Evolutionary conservation across 257 asterid genomes (phyloP), one percentile per base, ranked within the genome.

Genomic region (Ilex aquifolium): DNA sequence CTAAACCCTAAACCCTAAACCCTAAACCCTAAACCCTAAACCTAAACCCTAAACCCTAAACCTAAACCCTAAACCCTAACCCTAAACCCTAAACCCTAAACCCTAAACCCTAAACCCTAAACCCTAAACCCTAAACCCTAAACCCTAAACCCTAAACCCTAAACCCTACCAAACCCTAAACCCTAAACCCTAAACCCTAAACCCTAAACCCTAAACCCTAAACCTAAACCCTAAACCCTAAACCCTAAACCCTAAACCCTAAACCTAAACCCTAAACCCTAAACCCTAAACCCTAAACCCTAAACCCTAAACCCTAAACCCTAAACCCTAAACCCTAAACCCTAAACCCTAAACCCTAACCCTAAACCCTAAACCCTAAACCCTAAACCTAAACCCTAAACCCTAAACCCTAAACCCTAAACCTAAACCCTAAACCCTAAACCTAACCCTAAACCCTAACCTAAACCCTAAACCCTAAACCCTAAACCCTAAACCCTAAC

Each of bases 201-300:
- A 67, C 65, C 72, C 72, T 17, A 59, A 67, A 67, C 65, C 72
- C 72, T 49, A 67, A 67, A 67, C 72, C 72, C 66, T 50, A 67
- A 67, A 32, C 72, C 72, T 57, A 30, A 67, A 67, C 69, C 62
- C 56, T 54, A 65, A 65, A 56, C 69, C 69, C 62, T 36, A 65
- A 65, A 15, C 49, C 49, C 49, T 44, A 44, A 44, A 44, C 49
- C 49, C 49, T 44, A 44, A 44, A 44, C 49, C 49, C 49, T 44
- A 44, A 44, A 44, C 49, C 63, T 16, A 3, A 59, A 31, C 63
- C 63, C 46, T 31, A 59, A 59, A 31, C 63, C 49, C 46, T n/a
- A 31, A 59, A 59, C 46, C 63, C 49, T 15, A 32, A 59, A 32
- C 46, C 63, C 50, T 13, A 32, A 59, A 59, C 46, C 63, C 63